Evolutionary conservation across 371 early-diverging fungal species (phyloP), one percentile per base, ranked within the genome.

Genomic region (Mortierella sp.): DNA sequence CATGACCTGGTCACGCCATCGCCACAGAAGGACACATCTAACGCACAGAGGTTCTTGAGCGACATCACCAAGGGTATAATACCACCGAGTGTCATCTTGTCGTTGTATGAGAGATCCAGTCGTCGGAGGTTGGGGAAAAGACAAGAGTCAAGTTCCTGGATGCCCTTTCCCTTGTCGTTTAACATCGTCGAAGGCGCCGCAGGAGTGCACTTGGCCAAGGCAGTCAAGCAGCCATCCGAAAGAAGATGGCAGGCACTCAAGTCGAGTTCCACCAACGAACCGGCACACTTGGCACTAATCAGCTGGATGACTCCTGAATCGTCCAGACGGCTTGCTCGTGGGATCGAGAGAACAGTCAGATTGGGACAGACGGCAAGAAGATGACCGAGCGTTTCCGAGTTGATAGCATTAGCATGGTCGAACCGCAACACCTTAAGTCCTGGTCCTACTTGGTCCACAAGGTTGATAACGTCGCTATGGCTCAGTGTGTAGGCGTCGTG

Each of bases 1-100:
- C 84, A 84, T n/a, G 74, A 24, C 4, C 72, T 73, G 3, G 82
- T 85, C 13, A 85, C 78, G 34, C 86, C 86, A 28, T 77, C 80
- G 26, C 86, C 86, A 45, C 86, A 85, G 70, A 79, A 85, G 7
- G 86, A 85, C 9, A 82, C 80, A n/a, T 85, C 86, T 6, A 85
- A 47, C 8, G 82, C 74, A 58, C 86, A 85, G 31, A 85, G 78
- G 34, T 57, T 82, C 19, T 77, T 81, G 34, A 85, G 78, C 11
- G 86, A 81, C 75, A 85, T 74, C 48, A 80, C 82, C 44, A 85
- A 38, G 3, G 82, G 86, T 13, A 82, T 85, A 55, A 85, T 85
- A 0, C 86, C 86, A 2, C 55, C 42, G 38, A 85, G 71, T 1
- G 86, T 82, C 74, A 85, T 11, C 63, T 82, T 85, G 76, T 77